Evolutionary conservation across 768 basidiomycete genomes (phyloP), one percentile per base, ranked within the genome.

Genomic region (Mycena amicta): DNA sequence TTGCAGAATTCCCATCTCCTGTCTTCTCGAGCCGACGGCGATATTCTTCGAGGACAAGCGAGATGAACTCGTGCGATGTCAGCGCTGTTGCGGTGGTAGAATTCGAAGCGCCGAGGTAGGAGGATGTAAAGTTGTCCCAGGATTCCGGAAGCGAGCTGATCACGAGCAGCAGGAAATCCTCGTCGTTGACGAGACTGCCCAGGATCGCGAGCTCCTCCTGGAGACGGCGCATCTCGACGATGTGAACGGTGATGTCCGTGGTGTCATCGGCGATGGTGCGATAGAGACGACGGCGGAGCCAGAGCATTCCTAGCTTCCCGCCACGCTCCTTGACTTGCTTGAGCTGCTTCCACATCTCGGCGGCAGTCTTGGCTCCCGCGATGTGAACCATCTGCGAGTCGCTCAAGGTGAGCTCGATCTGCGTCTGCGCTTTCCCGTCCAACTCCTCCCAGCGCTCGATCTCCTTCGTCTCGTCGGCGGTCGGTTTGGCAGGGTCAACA

Each of bases 221-320:
- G 18, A 59, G 50, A 4, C 46, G 28, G 3, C 57, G 52, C 33
- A 59, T 26, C 20, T 59, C 46, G 28, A 46, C 39, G 6, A 59
- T 37, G 28, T 59, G 57, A 2, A 4, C 46, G 3, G 27, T 52
- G 13, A 59, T 59, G 30, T 55, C 53, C 18, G 53, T 50, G 5
- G 47, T 53, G 39, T 59, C 59, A 47, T 60, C 59, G 50, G 59
- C 59, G 29, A 52, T 16, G 18, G 47, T 54, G 20, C 58, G 58
- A 53, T 60, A 60, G 30, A 60, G 13, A 25, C 54, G 58, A 16
- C 58, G 58, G 33, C 58, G 58, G 20, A 26, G 39, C 22, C 47
- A 50, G 20, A 60, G 22, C 13, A 60, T 15, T 43, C 58, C 57
- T 18, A 59, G 41, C 16, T 53, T 53, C 20, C 57, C 57, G 6